Base-by-base conservation (phyloP, 2,329 filamentous ascomycete genomes). In the Colletotrichum eremochloae region DNA sequence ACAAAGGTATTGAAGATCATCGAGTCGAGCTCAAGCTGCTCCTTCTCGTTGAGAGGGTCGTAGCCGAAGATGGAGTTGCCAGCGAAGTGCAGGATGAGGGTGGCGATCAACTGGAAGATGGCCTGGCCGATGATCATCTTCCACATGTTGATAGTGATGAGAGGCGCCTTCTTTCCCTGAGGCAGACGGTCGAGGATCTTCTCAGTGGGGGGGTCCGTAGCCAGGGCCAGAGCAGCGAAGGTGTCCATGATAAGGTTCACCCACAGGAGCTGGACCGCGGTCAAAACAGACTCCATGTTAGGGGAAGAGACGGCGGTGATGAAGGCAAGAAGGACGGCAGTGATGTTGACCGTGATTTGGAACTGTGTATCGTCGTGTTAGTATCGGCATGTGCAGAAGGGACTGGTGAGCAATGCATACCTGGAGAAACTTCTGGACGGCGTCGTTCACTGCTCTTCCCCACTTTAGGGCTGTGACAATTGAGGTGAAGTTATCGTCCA, bases 161-260 rank as follows among this genome's bases (percentile, higher is more conserved):
- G 85, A 0, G 93, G 88, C 0, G 92, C 91, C 61, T 89, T 91
- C 78, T 95, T 95, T 7, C 82, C 80, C 74, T 87, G 84, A 0
- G 86, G 86, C 31, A 81, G 79, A 52, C 90, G 85, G 72, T 91
- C 81, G 20, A 92, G 84, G 56, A 91, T 86, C 67, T 84, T 85
- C 6, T 86, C 83, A 1, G 86, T 87, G 0, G 90, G 90, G 5
- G 88, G 87, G 75, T 92, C 90, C 0, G 90, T 92, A 7, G 90
- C 90, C 14, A 92, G 84, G 11, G 89, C 90, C 40, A 92, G 86
- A 18, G 90, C 90, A 2, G 90, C 90, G 72, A 92, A 91, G 7
- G 90, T 91, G 76, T 92, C 90, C 90, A 92, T 92, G 77, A 92
- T 92, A 60, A 92, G 81, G 77, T 92, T 92, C 63, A 92, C 89